Evolutionary conservation across 768 basidiomycete genomes (phyloP), one percentile per base, ranked within the genome.

Genomic region (Leucocoprinus birnbaumii): DNA sequence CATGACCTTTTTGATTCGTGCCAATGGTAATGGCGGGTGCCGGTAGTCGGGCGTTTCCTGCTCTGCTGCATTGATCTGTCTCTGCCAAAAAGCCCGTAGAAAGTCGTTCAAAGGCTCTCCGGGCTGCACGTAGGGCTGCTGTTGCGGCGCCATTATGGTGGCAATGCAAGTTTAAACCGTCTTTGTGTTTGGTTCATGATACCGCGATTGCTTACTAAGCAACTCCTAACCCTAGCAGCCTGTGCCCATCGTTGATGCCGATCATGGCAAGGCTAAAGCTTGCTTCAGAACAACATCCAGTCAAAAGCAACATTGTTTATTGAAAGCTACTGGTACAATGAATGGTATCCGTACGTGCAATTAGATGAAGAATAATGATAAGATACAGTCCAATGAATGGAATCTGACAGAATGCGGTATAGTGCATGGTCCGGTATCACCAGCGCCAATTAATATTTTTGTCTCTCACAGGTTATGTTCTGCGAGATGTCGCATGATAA

Each of bases 1-100:
- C 92, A 98, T 97, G 55, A 98, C 96, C 70, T 98, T 98, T 79
- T 98, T 98, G 64, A 98, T 97, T 67, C 97, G 77, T 16, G 97
- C 97, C 26, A 99, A 75, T 3, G 96, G 96, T 10, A 98, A 75
- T 5, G 91, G 86, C 1, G 91, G 91, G 65, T 94, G 91, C 51
- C 89, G 76, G 61, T 90, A 91, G 70, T 95, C 94, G 22, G 89
- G 89, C 0, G 85, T 89, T 64, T 94, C 94, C 62, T 86, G 83
- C 68, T 97, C 94, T 0, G 93, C 91, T 5, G 83, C 77, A 67
- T 91, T 86, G 56, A 94, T 82, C 66, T 94, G 92, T 41, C 91
- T 73, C 64, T 91, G 89, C 94, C 94, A 97, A 70, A 97, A 96
- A 3, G 83, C 82, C 53, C 85, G 83, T 53, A 96, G 73, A 66